Evolutionary conservation across 1,139 yeast genomes (phyloP).

Genomic region (Pichia inconspicua): DNA sequence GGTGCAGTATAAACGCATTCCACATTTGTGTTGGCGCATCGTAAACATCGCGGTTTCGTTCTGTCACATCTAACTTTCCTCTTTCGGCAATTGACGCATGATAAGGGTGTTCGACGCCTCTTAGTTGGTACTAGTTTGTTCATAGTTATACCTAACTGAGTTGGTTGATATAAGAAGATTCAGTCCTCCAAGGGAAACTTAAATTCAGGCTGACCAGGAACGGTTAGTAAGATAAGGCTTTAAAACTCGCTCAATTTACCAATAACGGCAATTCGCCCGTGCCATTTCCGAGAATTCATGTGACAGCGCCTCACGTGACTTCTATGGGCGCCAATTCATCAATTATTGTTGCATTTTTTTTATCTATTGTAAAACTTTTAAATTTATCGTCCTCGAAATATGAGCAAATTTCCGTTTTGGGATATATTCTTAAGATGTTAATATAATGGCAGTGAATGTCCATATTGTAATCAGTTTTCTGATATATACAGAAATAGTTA

Average conservation of each 20-base stretch:
- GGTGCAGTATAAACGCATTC: constrained; percentile 25
- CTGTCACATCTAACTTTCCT: constrained; percentile 28
- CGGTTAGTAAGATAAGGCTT: too few relatives aligned
- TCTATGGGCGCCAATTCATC: too few relatives aligned
- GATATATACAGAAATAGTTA: too few relatives aligned
- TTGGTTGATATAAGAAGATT: neutral
- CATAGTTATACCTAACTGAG: neutral
- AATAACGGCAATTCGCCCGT: neutral
- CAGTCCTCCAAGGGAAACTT: too few relatives aligned
- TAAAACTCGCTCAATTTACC: neutral
- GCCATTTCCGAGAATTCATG: neutral
- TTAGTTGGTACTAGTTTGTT: constrained; percentile 1
- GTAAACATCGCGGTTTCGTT: constrained; percentile 21
- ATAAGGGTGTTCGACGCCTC: constrained; percentile 25
- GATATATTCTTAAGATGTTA: too few relatives aligned
- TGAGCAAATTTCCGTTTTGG: too few relatives aligned
- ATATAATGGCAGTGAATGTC: too few relatives aligned
- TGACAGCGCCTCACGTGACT: neutral
- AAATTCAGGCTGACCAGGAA: too few relatives aligned
- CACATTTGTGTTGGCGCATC: constrained; percentile 18
- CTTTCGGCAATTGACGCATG: constrained; percentile 24
- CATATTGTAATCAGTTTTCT: too few relatives aligned
- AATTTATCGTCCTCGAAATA: too few relatives aligned
- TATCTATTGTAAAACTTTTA: too few relatives aligned
- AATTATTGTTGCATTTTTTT: too few relatives aligned